Base-by-base conservation (phyloP, 2,329 filamentous ascomycete genomes). In the Fusarium xylarioides region DNA sequence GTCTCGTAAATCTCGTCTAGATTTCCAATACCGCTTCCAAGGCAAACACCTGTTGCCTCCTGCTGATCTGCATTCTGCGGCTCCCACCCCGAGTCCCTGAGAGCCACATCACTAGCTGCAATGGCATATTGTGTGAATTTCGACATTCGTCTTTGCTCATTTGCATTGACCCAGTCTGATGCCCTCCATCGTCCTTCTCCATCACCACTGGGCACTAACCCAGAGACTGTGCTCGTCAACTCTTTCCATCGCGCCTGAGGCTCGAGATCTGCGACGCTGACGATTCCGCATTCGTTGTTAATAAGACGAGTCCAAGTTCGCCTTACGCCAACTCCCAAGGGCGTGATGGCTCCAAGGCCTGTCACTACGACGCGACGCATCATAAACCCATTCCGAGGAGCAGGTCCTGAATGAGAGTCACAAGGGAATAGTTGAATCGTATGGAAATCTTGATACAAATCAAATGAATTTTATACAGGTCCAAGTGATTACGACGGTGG, bases 1-100 rank as follows among this genome's bases (percentile, higher is more conserved):
- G 95, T 97, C 70, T 92, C 87, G 82, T 97, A 98, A 14, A 97
- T 91, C 76, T 97, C 95, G 44, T 97, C 93, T 43, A 99, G 87
- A 78, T 96, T 98, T 21, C 96, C 96, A 77, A 99, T 98, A 4
- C 96, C 96, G 74, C 95, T 98, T 5, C 96, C 96, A 44, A 99
- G 87, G 78, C 95, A 97, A 3, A 99, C 93, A 2, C 96, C 96
- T 0, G 95, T 97, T 61, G 87, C 87, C 78, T 97, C 93, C 30
- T 88, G 87, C 64, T 95, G 89, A 30, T 90, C 87, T 23, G 86
- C 85, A 9, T 79, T 82, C 10, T 83, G 84, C 0, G 92, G 90
- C 54, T 88, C 85, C 94, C 95, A 98, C 5, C 88, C 90, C 2
- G 95, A 92, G 85, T 98, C 94, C 34, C 89, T 83, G 57, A 99